Conservation (phyloP, 495 filamentous ascomycete genomes). For the Xylaria flabelliformis region DNA sequence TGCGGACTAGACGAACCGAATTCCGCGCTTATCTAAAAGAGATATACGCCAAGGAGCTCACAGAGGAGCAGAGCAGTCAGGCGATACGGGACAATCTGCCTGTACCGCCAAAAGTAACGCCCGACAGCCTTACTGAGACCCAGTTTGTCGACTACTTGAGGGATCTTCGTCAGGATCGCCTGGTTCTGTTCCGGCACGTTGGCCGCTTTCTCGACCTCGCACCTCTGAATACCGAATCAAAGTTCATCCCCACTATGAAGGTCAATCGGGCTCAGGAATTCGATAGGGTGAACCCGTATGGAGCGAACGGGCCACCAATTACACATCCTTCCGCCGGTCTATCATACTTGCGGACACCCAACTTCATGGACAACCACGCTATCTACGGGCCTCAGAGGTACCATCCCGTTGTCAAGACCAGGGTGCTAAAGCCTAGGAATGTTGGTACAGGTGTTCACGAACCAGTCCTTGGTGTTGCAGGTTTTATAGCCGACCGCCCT, state of each 20-base stretch:
- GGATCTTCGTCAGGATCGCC: conserved; percentile 59
- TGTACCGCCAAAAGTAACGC: conserved; percentile 35
- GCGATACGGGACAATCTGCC: conserved; percentile 35
- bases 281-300: conserved; percentile 54
- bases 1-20: conserved; percentile 65
- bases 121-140: conserved; percentile 60
- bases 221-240: conserved; percentile 31
- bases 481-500: conserved; percentile 47
- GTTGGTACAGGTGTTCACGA: conserved; percentile 30
- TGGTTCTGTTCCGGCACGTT: conserved; percentile 55
- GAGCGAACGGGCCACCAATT: conserved; percentile 69
- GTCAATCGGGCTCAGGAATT: conserved; percentile 29
- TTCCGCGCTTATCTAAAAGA: conserved; percentile 67
- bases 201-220: conserved; percentile 63
- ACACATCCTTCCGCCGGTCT: conserved; percentile 94
- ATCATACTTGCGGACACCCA: conserved; percentile 77
- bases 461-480: conserved; percentile 54
- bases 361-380: conserved; percentile 79
- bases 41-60: conserved; percentile 52
- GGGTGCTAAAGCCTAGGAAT: conserved; percentile 62
- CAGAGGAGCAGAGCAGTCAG: conserved; percentile 53
- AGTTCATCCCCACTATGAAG: conserved; percentile 29
- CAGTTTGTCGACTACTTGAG: conserved; percentile 68
- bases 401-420: conserved; percentile 68
- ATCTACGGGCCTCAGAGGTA: conserved; percentile 75